A percentile compares a stretch with the other conserved stretches of the same genome.
These are phyloP conservation scores for Hyphopichia wangnamkhiaoensis DNA, from an alignment of 1,139 yeast genomes.

Conservation along the genomic window DNA sequence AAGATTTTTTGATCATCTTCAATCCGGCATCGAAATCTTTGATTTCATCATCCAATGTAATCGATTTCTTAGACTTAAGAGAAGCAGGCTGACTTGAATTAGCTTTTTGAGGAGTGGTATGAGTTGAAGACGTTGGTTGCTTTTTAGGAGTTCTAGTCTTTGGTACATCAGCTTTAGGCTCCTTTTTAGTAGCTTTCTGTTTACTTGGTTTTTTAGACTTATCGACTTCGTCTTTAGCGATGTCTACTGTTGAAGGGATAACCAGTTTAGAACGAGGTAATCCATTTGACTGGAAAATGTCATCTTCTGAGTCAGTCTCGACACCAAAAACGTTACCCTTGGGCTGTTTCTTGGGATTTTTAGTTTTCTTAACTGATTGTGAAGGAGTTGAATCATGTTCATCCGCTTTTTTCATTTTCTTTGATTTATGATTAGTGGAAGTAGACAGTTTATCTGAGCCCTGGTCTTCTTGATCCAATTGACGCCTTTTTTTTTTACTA, in stretches of 20 bases:
- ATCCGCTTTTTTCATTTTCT: conserved; percentile 13
- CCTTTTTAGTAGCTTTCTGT: neutral
- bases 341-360: conserved; percentile 6
- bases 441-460: conserved; percentile 9
- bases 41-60: conserved; percentile 24
- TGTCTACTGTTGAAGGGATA: too few species aligned
- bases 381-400: neutral
- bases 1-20: conserved; percentile 15
- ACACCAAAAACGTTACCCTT: conserved; percentile 4
- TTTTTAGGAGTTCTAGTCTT: conserved; percentile 3
- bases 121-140: conserved; percentile 7
- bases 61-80: conserved; percentile 16
- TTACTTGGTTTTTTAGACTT: too few species aligned
- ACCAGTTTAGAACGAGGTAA: too few species aligned
- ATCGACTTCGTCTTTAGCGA: too few species aligned
- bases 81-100: neutral
- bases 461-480: conserved; percentile 24
- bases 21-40: conserved; percentile 23
- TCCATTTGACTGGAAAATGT: neutral
- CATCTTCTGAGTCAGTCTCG: conserved; percentile 1
- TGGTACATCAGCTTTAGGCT: conserved; percentile 4
- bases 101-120: conserved; percentile 10
- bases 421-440: neutral
- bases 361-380: neutral
- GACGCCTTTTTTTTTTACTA: conserved; percentile 27